Evolutionary conservation across 768 basidiomycete genomes (phyloP).

Genomic region (Mycena indigotica): DNA sequence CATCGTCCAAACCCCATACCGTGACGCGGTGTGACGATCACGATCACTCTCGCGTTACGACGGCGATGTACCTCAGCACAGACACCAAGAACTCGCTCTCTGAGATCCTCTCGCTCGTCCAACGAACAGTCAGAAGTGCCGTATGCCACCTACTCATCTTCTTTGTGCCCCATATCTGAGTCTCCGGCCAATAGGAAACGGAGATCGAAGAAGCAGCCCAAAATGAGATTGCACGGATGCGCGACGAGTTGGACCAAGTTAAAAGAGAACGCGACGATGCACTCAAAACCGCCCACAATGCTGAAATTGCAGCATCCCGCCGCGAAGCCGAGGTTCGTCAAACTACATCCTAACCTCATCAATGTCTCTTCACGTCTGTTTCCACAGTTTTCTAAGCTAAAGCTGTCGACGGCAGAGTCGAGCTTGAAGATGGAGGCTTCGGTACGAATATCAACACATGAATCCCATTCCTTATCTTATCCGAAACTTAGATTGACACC

Average conservation of each 20-base stretch:
- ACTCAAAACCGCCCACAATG: conserved; percentile 46
- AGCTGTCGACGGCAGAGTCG: too few relatives aligned
- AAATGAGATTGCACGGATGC: conserved; percentile 52
- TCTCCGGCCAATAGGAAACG: conserved; percentile 46
- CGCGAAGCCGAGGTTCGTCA: conserved; percentile 34
- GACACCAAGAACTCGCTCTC: conserved; percentile 12
- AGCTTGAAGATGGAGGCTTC: too few relatives aligned
- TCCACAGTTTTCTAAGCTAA: too few relatives aligned
- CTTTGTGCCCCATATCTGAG: neutral
- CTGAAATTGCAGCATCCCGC: conserved; percentile 52
- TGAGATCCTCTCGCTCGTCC: conserved; percentile 17
- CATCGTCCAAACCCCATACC: neutral
- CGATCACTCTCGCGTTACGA: neutral
- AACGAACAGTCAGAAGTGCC: conserved; percentile 20
- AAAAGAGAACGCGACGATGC: conserved; percentile 53
- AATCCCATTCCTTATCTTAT: too few relatives aligned
- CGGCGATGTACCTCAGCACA: conserved; percentile 10
- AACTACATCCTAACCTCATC: too few relatives aligned
- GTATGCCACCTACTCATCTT: neutral
- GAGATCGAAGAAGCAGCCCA: conserved; percentile 59
- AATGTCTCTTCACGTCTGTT: too few relatives aligned
- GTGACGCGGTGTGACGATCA: neutral
- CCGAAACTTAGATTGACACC: conserved; percentile 52
- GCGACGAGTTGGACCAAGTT: conserved; percentile 48
- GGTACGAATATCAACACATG: too few relatives aligned